Evolutionary conservation across 495 filamentous ascomycete genomes (phyloP), one percentile per base, ranked within the genome.

Genomic region (Letharia lupina): DNA sequence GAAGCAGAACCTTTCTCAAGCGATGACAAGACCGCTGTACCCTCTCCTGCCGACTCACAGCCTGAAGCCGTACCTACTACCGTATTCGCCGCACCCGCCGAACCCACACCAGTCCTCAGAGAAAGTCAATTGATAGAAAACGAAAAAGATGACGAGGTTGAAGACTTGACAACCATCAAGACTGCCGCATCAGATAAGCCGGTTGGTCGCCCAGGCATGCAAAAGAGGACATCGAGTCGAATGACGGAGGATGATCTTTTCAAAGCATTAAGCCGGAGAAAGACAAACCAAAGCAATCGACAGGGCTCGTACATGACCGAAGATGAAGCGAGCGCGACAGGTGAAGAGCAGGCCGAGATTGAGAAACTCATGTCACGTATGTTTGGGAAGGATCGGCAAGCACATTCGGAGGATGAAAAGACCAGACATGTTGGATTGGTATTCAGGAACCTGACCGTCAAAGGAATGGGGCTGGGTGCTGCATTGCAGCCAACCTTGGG

Each of bases 391-490:
- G 79, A 83, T 52, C 76, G 87, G 41, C 83, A 87, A 66, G 81
- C 79, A 23, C 74, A 83, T 11, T 88, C 85, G 0, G 82, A 89
- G 64, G 88, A 89, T 70, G 87, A 89, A 72, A 84, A 88, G 65
- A 78, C 78, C 4, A 75, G 83, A 44, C 79, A 83, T 69, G 74
- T 82, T 6, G 85, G 86, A 39, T 79, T 87, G 42, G 79, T 83
- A 18, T 88, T 83, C 83, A 84, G 77, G 65, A 77, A 83, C 61
- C 71, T 88, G 16, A 87, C 83, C 0, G 87, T 91, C 37, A 86
- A 85, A 69, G 88, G 88, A 0, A 77, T 83, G 68, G 87, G 87
- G 4, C 73, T 89, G 11, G 88, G 88, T 18, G 86, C 88, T 41
- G 82, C 82, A 1, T 73, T 90, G 23, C 86, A 90, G 66, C 84